phyloP scores from a whole-genome alignment of 768 basidiomycete genomes.

The Termitomyces sp. region DNA sequence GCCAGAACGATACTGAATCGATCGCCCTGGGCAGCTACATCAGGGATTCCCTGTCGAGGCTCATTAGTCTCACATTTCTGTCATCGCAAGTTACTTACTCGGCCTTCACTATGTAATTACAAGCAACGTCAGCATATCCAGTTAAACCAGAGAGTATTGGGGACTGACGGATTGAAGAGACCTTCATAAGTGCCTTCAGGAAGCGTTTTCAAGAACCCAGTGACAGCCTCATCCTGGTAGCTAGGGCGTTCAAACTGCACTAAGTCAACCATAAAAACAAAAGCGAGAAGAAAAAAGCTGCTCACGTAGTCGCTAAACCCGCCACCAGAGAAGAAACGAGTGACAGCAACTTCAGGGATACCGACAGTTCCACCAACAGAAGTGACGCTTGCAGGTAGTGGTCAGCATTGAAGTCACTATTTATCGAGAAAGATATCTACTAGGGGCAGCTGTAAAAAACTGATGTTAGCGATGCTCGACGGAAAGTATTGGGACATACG shows the following conservation, averaged over 20 bases:
- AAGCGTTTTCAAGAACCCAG: conserved; percentile 35
- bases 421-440: conserved; percentile 28
- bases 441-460: conserved; percentile 39
- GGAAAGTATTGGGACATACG: conserved; percentile 17
- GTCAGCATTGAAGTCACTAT: neutral
- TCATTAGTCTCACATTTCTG: neutral
- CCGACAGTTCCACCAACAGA: conserved; percentile 59
- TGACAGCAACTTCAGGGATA: conserved; percentile 53
- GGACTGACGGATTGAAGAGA: conserved; percentile 49
- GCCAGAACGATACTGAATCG: conserved; percentile 45
- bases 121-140: neutral
- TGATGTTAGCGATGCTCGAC: neutral
- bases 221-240: conserved; percentile 44
- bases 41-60: conserved; percentile 48
- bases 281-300: too few species aligned
- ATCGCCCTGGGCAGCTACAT: conserved; percentile 57
- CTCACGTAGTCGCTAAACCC: conserved; percentile 69
- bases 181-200: conserved; percentile 42
- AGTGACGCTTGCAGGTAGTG: conserved; percentile 54
- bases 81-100: conserved; percentile 33
- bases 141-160: neutral
- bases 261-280: neutral
- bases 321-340: conserved; percentile 60
- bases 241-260: conserved; percentile 20
- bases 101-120: conserved; percentile 35